These are phyloP conservation scores for Yarrowia keelungensis DNA, from an alignment of 805 yeast species.

Conservation along the genomic window DNA sequence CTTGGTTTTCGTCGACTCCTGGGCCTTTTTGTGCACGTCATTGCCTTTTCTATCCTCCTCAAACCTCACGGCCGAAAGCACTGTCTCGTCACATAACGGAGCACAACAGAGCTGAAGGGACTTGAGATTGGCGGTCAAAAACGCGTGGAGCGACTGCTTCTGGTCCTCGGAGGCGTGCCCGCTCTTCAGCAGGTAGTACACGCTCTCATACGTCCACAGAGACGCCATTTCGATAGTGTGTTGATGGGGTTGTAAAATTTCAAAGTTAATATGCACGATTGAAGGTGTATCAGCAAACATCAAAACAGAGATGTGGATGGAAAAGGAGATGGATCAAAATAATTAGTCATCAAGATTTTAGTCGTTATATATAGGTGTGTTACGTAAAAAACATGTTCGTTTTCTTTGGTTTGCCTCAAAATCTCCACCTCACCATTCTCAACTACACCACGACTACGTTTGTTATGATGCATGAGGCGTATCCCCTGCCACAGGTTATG, in stretches of 20 bases:
- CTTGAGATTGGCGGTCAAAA: conserved; percentile 25
- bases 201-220: conserved; percentile 34
- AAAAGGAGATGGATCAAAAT: too few relatives aligned
- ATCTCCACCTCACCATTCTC: too few relatives aligned
- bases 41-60: conserved; percentile 37
- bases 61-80: conserved; percentile 16
- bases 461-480: too few relatives aligned
- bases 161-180: not conserved
- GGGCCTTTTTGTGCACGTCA: conserved; percentile 27
- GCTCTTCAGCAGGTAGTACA: conserved; percentile 22
- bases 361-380: too few relatives aligned
- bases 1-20: conserved; percentile 19
- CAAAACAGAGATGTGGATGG: too few relatives aligned
- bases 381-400: too few relatives aligned
- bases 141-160: not conserved
- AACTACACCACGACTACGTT: too few relatives aligned
- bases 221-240: conserved; percentile 28
- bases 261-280: conserved; percentile 15
- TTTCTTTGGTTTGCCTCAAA: too few relatives aligned
- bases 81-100: conserved; percentile 19
- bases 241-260: conserved; percentile 27
- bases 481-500: too few relatives aligned
- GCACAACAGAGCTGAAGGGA: conserved; percentile 18
- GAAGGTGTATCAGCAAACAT: too few relatives aligned
- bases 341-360: too few relatives aligned